Percentiles rank a stretch among this genome's conserved stretches.
Evolutionary conservation across 768 basidiomycete species (phyloP).

Genomic region (Psilocybe cyanescens): DNA sequence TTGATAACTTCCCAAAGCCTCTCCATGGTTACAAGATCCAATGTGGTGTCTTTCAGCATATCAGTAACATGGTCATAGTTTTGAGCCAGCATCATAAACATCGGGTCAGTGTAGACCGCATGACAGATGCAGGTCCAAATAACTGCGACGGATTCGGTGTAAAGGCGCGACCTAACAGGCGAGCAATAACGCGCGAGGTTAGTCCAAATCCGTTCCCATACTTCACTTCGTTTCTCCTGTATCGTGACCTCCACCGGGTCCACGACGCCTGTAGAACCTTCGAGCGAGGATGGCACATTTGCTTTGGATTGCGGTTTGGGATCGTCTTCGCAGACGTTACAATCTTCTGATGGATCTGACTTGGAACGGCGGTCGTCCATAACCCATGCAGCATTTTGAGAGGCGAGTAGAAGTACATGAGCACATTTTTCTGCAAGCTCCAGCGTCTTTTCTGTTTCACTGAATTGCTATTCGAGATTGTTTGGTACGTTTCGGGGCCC

Average conservation of each 20-base stretch:
- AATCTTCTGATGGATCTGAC: slow-evolving; percentile 17
- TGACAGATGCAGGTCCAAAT: slow-evolving; percentile 40
- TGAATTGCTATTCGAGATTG: slow-evolving; percentile 33
- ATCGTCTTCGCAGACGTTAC: slow-evolving; percentile 21
- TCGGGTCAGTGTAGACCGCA: slow-evolving; percentile 37
- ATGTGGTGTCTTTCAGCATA: slow-evolving; percentile 28
- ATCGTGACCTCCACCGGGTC: slow-evolving; percentile 39
- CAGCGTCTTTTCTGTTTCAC: slow-evolving; percentile 33
- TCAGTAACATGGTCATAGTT: slow-evolving; percentile 31
- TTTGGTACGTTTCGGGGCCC: slow-evolving; percentile 41
- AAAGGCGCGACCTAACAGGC: slow-evolving; percentile 31
- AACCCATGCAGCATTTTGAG: slow-evolving; percentile 41
- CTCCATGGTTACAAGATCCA: slow-evolving; percentile 34
- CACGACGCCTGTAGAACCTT: slow-evolving; percentile 24
- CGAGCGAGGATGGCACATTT: slow-evolving; percentile 6
- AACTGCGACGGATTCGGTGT: slow-evolving; percentile 35
- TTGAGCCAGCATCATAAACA: slow-evolving; percentile 40
- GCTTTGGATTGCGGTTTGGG: slow-evolving; percentile 10
- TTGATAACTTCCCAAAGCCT: slow-evolving; percentile 36
- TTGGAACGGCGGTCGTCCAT: slow-evolving; percentile 26
- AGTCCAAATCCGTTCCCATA: slow-evolving; percentile 35
- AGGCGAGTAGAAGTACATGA: slow-evolving; percentile 35
- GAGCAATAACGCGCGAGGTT: slow-evolving; percentile 37
- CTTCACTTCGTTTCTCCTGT: slow-evolving; percentile 32
- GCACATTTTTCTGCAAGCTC: slow-evolving; percentile 34